These are phyloP conservation scores for Neofusicoccum parvum DNA, from an alignment of 2,329 filamentous ascomycete genomes.

Conservation along the genomic window DNA sequence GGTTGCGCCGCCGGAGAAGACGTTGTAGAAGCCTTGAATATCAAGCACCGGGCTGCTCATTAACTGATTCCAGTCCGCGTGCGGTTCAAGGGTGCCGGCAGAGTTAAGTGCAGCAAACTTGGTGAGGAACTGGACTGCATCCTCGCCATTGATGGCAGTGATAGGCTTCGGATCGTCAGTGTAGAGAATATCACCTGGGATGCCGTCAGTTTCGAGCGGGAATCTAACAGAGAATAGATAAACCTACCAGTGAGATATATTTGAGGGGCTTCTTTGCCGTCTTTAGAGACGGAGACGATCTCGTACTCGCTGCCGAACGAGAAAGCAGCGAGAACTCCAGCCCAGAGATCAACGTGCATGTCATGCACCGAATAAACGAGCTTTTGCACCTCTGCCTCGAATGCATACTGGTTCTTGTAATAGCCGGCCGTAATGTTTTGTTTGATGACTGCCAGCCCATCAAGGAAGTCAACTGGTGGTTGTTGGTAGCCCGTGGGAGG, in stretches of 20 bases:
- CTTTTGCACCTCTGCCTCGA: slow-evolving; percentile 40
- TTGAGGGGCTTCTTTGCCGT: slow-evolving; percentile 32
- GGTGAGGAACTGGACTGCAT: slow-evolving; percentile 30
- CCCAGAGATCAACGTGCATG: slow-evolving; percentile 32
- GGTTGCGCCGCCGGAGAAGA: slow-evolving; percentile 31
- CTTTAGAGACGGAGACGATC: slow-evolving; percentile 30
- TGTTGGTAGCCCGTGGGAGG: slow-evolving; percentile 47
- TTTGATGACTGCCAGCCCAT: slow-evolving; percentile 32
- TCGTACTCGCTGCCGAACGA: slow-evolving; percentile 29
- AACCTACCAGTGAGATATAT: slow-evolving; percentile 34
- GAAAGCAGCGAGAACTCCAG: slow-evolving; percentile 33
- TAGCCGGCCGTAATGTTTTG: slow-evolving; percentile 27
- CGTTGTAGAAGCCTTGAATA: slow-evolving; percentile 30
- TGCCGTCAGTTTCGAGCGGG: background rate
- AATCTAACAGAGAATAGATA: slow-evolving; percentile 20
- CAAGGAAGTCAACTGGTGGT: slow-evolving; percentile 39
- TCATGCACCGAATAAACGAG: slow-evolving; percentile 37
- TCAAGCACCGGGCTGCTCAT: slow-evolving; percentile 29
- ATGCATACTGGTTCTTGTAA: slow-evolving; percentile 43
- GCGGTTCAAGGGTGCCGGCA: slow-evolving; percentile 40
- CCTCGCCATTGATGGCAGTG: slow-evolving; percentile 31
- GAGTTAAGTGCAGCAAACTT: slow-evolving; percentile 33
- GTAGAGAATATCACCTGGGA: slow-evolving; percentile 27
- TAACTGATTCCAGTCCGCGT: slow-evolving; percentile 47
- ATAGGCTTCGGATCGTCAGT: slow-evolving; percentile 23